Evolutionary conservation across 495 filamentous ascomycete genomes (phyloP).

Genomic region (Amphirosellinia nigrospora): DNA sequence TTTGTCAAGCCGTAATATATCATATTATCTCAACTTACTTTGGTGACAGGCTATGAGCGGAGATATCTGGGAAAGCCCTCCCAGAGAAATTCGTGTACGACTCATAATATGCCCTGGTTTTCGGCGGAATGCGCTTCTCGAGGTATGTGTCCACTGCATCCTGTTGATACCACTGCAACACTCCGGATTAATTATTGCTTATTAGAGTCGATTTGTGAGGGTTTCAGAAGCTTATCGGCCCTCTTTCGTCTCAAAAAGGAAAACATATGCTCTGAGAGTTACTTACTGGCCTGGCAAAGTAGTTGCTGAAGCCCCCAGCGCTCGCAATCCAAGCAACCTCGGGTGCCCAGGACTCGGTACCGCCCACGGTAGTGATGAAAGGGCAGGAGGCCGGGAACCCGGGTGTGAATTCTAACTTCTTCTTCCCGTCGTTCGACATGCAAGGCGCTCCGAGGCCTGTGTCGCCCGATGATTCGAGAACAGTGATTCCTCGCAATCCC

Average conservation of each 20-base stretch:
- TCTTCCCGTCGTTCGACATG: conserved; percentile 66
- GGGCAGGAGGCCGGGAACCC: conserved; percentile 73
- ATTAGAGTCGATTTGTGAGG: too few species aligned
- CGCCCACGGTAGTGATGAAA: conserved; percentile 74
- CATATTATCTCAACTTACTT: conserved; percentile 28
- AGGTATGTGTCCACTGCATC: conserved; percentile 62
- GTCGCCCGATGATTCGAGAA: conserved; percentile 73
- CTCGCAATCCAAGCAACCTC: conserved; percentile 64
- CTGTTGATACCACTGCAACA: conserved; percentile 63
- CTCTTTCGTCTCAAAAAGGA: too few species aligned
- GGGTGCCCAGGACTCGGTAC: conserved; percentile 59
- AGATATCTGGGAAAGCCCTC: conserved; percentile 72
- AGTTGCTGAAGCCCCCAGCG: conserved; percentile 71
- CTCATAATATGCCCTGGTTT: conserved; percentile 54
- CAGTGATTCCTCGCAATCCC: conserved; percentile 68
- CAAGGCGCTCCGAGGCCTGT: conserved; percentile 69
- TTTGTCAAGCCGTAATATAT: neutral
- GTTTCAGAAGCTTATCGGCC: too few species aligned
- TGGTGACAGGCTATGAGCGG: conserved; percentile 59
- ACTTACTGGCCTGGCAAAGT: conserved; percentile 65
- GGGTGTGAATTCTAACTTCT: conserved; percentile 65
- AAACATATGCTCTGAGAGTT: too few species aligned
- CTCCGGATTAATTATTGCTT: too few species aligned
- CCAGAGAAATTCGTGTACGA: conserved; percentile 58
- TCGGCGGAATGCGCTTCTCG: conserved; percentile 46